Conservation (phyloP, 345 rosid species). For the Salix dunnii region DNA sequence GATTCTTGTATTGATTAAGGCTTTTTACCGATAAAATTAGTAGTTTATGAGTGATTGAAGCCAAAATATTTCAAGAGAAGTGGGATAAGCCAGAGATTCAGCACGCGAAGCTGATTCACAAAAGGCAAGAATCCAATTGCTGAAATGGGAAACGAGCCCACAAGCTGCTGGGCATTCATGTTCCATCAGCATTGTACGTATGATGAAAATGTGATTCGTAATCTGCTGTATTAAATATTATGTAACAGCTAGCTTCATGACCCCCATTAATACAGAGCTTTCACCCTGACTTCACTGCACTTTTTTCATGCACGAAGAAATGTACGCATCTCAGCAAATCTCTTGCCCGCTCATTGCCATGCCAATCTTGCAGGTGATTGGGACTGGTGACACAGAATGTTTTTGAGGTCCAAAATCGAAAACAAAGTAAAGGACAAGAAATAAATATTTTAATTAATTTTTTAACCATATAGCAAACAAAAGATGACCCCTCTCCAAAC, state of each 20-base stretch:
- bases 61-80: too few species aligned
- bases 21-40: too few species aligned
- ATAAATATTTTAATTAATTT: rapidly evolving
- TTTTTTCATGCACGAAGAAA: neutral
- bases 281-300: too few species aligned
- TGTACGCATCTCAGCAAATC: neutral
- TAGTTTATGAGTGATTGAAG: too few species aligned
- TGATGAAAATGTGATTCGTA: neutral
- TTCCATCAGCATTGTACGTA: too few species aligned
- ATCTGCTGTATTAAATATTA: neutral
- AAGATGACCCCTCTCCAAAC: neutral
- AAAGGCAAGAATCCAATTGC: neutral
- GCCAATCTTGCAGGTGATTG: too few species aligned
- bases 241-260: neutral
- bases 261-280: neutral
- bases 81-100: too few species aligned
- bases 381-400: neutral
- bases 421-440: neutral
- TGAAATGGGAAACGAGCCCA: neutral
- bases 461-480: neutral
- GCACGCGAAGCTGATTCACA: too few species aligned
- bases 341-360: neutral
- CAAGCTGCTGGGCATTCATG: neutral
- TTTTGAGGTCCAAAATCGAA: neutral
- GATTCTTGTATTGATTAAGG: too few species aligned